Conservation (phyloP, 2,329 filamentous ascomycete genomes). For the Colletotrichum endophyticum region DNA sequence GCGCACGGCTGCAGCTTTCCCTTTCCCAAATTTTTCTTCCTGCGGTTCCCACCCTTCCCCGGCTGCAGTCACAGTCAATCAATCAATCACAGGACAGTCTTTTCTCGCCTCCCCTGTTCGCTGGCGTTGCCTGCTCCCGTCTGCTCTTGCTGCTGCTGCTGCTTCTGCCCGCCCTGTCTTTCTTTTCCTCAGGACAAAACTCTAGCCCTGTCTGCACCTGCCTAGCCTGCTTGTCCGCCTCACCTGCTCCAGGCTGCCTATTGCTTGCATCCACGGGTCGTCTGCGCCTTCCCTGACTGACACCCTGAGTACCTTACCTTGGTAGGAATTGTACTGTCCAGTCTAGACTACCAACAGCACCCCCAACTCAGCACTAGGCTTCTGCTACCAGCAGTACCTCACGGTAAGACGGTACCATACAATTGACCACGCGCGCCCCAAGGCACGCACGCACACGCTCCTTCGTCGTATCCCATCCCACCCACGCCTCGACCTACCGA, state of each 20-base stretch:
- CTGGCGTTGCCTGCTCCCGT: background rate
- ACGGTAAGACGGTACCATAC: background rate
- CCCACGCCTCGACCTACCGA: background rate
- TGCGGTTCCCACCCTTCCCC: background rate
- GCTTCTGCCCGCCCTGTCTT: background rate
- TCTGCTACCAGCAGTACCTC: background rate
- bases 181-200: background rate
- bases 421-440: background rate
- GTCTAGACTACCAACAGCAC: background rate
- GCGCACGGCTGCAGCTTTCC: background rate
- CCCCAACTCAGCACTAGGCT: background rate
- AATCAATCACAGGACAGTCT: background rate
- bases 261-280: background rate
- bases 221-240: background rate
- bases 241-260: background rate
- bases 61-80: background rate
- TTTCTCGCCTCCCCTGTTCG: background rate
- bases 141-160: background rate
- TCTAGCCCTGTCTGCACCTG: background rate
- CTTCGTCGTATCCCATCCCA: background rate
- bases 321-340: background rate
- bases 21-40: background rate
- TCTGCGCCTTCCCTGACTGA: background rate
- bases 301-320: background rate
- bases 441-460: background rate